phyloP scores from a whole-genome alignment of 768 basidiomycete species.

The Boletus bicolor region DNA sequence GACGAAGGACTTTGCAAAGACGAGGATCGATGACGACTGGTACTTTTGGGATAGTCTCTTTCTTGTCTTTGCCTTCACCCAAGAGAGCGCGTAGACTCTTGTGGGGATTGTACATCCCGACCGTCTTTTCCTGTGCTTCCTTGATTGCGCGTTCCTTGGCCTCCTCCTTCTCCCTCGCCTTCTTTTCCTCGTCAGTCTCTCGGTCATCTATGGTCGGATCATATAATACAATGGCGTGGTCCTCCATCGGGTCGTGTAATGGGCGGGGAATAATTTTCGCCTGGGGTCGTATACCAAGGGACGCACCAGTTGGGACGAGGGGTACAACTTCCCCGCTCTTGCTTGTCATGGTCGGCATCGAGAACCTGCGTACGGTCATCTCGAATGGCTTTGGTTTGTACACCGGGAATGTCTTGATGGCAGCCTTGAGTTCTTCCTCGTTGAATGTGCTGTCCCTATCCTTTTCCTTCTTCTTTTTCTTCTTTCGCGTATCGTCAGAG shows the following conservation, averaged over 20 bases:
- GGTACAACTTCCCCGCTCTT: slow-evolving; percentile 63
- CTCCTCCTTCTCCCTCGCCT: slow-evolving; percentile 71
- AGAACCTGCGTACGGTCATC: slow-evolving; percentile 61
- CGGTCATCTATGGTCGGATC: slow-evolving; percentile 94
- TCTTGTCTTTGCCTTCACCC: slow-evolving; percentile 68
- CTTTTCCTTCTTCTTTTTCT: slow-evolving; percentile 66
- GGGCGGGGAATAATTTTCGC: slow-evolving; percentile 83
- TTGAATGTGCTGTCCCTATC: slow-evolving; percentile 59
- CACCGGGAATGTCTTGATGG: slow-evolving; percentile 70
- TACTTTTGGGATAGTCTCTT: slow-evolving; percentile 69
- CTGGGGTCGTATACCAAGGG: slow-evolving; percentile 83
- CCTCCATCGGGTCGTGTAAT: slow-evolving; percentile 95
- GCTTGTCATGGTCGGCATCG: slow-evolving; percentile 76
- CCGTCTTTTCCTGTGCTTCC: slow-evolving; percentile 67
- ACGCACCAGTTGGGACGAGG: slow-evolving; percentile 57
- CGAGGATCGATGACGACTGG: slow-evolving; percentile 96
- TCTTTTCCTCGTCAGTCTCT: slow-evolving; percentile 84
- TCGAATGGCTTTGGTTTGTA: slow-evolving; percentile 80
- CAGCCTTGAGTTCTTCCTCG: slow-evolving; percentile 59
- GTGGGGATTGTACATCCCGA: slow-evolving; percentile 82
- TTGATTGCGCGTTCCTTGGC: slow-evolving; percentile 58
- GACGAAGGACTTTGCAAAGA: slow-evolving; percentile 82
- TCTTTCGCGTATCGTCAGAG: slow-evolving; percentile 44
- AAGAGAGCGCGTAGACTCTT: slow-evolving; percentile 81
- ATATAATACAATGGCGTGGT: slow-evolving; percentile 95